Evolutionary conservation across 306 rosid genomes (phyloP).

Genomic region (Quercus ilex): DNA sequence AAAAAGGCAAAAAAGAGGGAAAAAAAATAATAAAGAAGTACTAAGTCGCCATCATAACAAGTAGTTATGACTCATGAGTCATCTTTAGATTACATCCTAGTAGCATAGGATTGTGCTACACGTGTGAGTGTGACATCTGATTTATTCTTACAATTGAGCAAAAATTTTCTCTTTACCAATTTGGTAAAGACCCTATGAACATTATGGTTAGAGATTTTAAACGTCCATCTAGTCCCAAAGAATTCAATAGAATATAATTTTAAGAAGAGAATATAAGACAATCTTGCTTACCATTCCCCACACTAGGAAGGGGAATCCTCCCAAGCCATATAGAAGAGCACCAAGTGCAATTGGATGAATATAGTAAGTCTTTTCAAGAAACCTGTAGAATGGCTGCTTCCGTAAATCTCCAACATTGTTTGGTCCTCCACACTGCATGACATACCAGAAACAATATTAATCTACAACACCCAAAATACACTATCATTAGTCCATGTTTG

Average conservation of each 20-base stretch:
- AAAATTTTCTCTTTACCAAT: background rate
- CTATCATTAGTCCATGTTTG: background rate
- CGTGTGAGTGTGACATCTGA: background rate
- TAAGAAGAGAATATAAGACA: background rate
- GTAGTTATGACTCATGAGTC: too few relatives aligned
- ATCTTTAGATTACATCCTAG: background rate
- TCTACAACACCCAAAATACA: background rate
- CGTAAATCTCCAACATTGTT: conserved; percentile 69
- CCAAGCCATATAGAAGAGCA: conserved; percentile 55
- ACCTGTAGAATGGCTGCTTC: conserved; percentile 72
- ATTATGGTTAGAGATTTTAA: too few relatives aligned
- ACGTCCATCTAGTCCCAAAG: background rate
- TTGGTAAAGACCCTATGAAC: background rate
- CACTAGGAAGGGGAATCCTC: conserved; percentile 82
- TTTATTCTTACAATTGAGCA: background rate
- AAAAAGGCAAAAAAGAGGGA: too few relatives aligned
- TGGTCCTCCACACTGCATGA: conserved; percentile 70
- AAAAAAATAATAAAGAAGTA: too few relatives aligned
- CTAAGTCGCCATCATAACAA: too few relatives aligned
- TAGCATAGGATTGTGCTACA: background rate
- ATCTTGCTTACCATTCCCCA: conserved; percentile 81
- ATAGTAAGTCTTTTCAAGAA: conserved; percentile 56
- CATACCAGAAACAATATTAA: background rate
- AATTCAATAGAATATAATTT: background rate
- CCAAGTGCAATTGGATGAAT: conserved; percentile 78